Conservation (phyloP, 2,329 filamentous ascomycete species). For the Neonectria ditissima region DNA sequence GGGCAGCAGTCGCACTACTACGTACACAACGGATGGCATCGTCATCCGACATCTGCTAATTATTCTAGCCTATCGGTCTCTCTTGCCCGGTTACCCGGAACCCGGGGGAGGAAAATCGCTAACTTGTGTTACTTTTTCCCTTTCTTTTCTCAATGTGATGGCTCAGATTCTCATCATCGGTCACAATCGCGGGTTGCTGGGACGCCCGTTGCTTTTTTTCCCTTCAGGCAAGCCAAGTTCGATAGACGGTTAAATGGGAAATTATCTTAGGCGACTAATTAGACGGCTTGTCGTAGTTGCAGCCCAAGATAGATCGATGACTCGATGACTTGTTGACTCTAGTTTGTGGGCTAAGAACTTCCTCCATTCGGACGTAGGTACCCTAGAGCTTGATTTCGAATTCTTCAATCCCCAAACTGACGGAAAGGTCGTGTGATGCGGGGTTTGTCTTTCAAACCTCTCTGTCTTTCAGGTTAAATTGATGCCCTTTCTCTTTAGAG, state of each 20-base stretch:
- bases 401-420: background rate
- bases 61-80: no score
- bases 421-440: background rate
- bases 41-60: background rate
- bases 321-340: background rate
- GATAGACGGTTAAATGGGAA: conserved; percentile 1
- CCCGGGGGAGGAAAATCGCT: background rate
- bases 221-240: background rate
- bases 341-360: background rate
- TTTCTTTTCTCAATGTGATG: background rate
- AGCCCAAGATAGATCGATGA: background rate
- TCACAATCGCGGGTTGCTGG: background rate
- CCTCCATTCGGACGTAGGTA: background rate
- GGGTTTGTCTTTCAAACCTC: background rate
- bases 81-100: background rate
- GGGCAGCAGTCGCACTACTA: background rate
- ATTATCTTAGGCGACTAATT: background rate
- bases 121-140: background rate
- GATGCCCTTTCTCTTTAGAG: background rate
- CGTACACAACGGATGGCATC: background rate
- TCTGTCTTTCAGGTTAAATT: background rate
- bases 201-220: background rate
- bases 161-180: background rate
- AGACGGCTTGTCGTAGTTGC: background rate
- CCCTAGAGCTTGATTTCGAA: background rate